These are phyloP conservation scores for Paraconiothyrium sp. DNA, from an alignment of 2,329 filamentous ascomycete genomes.

Conservation along the genomic window DNA sequence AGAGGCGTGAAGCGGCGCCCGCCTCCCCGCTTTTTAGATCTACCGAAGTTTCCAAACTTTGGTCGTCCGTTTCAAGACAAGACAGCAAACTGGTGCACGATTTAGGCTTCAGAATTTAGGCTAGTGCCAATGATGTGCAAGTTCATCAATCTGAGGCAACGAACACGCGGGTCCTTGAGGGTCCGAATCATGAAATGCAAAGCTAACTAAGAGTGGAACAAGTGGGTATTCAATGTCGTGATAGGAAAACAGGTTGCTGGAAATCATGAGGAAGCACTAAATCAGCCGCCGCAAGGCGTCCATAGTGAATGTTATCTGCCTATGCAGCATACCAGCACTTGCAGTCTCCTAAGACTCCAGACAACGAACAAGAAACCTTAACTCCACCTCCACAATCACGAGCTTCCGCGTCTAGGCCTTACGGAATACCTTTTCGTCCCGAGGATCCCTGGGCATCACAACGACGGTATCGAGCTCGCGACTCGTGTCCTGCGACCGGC, in stretches of 20 bases:
- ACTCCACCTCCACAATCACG: background rate
- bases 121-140: background rate
- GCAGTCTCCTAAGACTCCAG: slow-evolving; percentile 1
- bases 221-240: slow-evolving; percentile 6
- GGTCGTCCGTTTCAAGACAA: background rate
- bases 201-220: background rate
- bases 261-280: background rate
- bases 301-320: background rate
- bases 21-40: slow-evolving; percentile 6
- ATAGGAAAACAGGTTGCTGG: slow-evolving; percentile 3
- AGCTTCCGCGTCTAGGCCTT: slow-evolving; percentile 23
- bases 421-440: slow-evolving; percentile 40
- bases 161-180: background rate
- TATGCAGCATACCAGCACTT: background rate
- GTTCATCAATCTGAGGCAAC: slow-evolving; percentile 8
- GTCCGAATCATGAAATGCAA: background rate
- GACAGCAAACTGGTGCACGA: background rate
- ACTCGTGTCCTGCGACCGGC: slow-evolving; percentile 38
- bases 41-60: slow-evolving; percentile 5
- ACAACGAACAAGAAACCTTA: slow-evolving; percentile 8
- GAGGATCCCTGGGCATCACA: slow-evolving; percentile 29
- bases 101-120: slow-evolving; percentile 1
- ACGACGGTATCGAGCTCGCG: slow-evolving; percentile 42
- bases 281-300: background rate
- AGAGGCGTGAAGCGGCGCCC: background rate